Percentiles rank a stretch among this genome's conserved stretches.
phyloP scores from a whole-genome alignment of 1,284 basidiomycete genomes.

The Coniferiporia weirii region DNA sequence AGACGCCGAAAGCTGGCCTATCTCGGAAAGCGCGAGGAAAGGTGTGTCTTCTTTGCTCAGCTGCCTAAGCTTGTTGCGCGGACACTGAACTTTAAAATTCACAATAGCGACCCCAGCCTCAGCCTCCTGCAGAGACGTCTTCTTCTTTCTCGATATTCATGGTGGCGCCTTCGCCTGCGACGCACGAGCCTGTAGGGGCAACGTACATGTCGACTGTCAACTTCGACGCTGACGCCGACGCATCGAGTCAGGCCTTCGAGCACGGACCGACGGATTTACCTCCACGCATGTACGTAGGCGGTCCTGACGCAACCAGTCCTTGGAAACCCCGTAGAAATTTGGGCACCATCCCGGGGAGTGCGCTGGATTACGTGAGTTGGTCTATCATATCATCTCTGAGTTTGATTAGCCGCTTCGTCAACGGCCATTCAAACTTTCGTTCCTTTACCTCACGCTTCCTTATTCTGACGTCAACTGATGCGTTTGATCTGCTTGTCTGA shows the following conservation, averaged over 20 bases:
- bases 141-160: conserved; percentile 12
- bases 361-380: conserved; percentile 20
- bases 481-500: neutral
- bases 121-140: neutral
- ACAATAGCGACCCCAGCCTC: neutral
- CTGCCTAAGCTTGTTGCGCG: neutral
- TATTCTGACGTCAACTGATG: neutral
- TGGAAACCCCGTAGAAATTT: conserved; percentile 16
- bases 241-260: conserved; percentile 13
- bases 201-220: conserved; percentile 16
- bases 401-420: neutral
- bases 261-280: conserved; percentile 21
- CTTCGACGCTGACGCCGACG: conserved; percentile 4
- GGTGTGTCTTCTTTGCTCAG: neutral
- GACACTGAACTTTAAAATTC: neutral
- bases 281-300: conserved; percentile 19
- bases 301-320: conserved; percentile 18
- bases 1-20: neutral
- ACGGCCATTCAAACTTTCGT: neutral
- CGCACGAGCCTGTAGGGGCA: conserved; percentile 6
- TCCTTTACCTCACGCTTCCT: neutral
- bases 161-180: conserved; percentile 4
- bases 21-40: neutral
- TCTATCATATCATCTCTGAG: neutral
- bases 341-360: conserved; percentile 21